Base-by-base conservation (phyloP, 305 asterid genomes). In the Petunia hybrid region DNA sequence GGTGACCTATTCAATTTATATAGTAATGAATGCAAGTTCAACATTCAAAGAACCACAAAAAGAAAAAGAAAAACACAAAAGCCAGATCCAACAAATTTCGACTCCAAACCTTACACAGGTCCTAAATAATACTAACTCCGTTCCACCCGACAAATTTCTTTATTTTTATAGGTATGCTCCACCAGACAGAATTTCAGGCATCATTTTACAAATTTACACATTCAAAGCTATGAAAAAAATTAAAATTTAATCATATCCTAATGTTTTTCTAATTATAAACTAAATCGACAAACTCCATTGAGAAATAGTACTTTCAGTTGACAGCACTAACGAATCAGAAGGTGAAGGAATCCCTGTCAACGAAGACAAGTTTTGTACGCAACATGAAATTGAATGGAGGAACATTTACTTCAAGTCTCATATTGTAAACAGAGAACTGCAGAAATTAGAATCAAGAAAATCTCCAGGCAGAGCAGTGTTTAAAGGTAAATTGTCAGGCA, bases 391-490 rank as follows among this genome's bases (percentile, higher is more conserved):
- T 22, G 31, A 22, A 36, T 64, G n/a, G 70, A 38, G 70, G 4
- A 64, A 9, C 10, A 64, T 12, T 64, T 13, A 38, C 41, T 12
- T 38, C 12, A 42, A 36, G n/a, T 64, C 14, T 64, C 69, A 10
- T 38, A 64, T 38, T 64, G 40, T 38, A 64, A 36, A 8, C 69
- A 38, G 45, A 64, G 16, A 64, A 12, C 46, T 40, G 73, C 73
- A 66, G 73, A 66, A 66, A 6, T 40, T 66, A 6, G 12, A 6
- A 66, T 66, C 51, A 66, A 66, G 73, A 40, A 66, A 66, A 66
- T 40, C 73, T 66, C 40, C 13, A 40, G 9, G 36, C 13, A 66
- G 31, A 40, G 46, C 13, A 64, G 1, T 6, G 35, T 40, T 38
- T 40, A 14, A 40, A 66, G 40, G 35, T 0, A 39, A 70, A 31